Evolutionary conservation across 805 yeast genomes (phyloP).

Genomic region (Ogataea nakhonphanomensis): DNA sequence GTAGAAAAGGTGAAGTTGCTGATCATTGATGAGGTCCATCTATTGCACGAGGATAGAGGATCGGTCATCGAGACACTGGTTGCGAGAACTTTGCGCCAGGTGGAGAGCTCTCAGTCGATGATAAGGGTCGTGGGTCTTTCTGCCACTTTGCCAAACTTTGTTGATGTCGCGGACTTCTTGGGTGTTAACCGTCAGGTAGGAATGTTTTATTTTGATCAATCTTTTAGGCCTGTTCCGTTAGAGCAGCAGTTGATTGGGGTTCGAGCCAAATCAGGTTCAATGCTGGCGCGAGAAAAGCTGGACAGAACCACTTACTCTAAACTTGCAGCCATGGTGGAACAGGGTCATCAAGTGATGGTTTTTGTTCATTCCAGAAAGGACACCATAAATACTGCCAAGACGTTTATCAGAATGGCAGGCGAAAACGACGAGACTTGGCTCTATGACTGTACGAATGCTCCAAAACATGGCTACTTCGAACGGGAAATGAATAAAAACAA

Average conservation of each 20-base stretch:
- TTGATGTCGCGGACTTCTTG: conserved; percentile 92
- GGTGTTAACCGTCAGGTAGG: conserved; percentile 90
- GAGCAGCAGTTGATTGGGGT: conserved; percentile 87
- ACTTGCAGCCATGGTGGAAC: conserved; percentile 57
- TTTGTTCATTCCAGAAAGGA: conserved; percentile 96
- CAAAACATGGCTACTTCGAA: conserved; percentile 41
- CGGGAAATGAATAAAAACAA: conserved; percentile 70
- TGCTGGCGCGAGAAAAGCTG: conserved; percentile 64
- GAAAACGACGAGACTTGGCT: conserved; percentile 51
- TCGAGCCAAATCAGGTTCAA: conserved; percentile 77
- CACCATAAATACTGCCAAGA: conserved; percentile 77
- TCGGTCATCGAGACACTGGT: conserved; percentile 94
- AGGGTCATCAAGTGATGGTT: conserved; percentile 90
- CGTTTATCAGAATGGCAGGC: conserved; percentile 65
- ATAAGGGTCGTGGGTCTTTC: conserved; percentile 91
- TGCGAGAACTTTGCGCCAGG: conserved; percentile 91
- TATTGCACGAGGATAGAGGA: conserved; percentile 96
- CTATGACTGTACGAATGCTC: conserved; percentile 55
- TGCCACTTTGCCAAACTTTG: conserved; percentile 87
- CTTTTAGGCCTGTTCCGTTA: conserved; percentile 91
- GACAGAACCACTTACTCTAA: conserved; percentile 78
- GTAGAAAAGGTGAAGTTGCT: conserved; percentile 80
- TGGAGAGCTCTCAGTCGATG: conserved; percentile 90
- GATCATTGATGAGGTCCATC: conserved; percentile 94
- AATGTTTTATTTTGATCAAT: conserved; percentile 89